A percentile compares a stretch with the other conserved stretches of the same genome.
These are phyloP conservation scores for Moesziomyces sp. DNA, from an alignment of 1,284 basidiomycete species.

Conservation along the genomic window DNA sequence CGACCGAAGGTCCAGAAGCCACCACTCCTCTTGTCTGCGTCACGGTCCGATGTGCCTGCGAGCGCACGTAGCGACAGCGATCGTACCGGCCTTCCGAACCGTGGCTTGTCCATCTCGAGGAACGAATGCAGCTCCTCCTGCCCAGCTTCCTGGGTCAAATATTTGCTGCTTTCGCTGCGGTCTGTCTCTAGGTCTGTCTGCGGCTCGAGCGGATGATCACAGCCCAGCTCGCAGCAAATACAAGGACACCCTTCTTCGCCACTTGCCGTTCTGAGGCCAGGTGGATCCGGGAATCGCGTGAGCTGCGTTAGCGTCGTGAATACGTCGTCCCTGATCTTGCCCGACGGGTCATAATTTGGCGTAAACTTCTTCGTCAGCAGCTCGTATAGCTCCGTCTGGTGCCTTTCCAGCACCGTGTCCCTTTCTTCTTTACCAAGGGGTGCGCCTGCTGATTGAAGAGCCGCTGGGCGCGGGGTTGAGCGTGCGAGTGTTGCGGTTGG, in stretches of 20 bases:
- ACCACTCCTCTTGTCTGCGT: constrained; percentile 1
- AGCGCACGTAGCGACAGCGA: not conserved
- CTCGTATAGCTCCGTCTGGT: constrained; percentile 15
- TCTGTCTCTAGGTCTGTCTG: not conserved
- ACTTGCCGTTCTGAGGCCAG: constrained; percentile 3
- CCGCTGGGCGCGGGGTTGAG: not conserved
- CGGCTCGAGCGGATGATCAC: constrained; percentile 9
- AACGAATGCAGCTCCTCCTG: constrained; percentile 8
- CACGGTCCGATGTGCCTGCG: not conserved
- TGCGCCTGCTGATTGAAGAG: not conserved
- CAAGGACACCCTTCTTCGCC: constrained; percentile 24
- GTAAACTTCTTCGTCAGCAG: constrained; percentile 9
- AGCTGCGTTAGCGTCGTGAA: constrained; percentile 23
- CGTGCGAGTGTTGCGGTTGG: constrained; percentile 24
- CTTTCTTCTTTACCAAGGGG: too few species aligned
- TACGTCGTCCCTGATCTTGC: constrained; percentile 22
- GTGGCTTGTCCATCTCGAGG: constrained; percentile 19
- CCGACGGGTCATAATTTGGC: constrained; percentile 28
- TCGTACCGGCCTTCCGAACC: not conserved
- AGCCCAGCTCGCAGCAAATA: constrained; percentile 34
- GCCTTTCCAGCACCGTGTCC: constrained; percentile 1
- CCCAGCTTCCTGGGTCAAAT: not conserved
- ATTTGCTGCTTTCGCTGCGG: not conserved
- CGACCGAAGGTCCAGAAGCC: constrained; percentile 11
- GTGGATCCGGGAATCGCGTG: constrained; percentile 29